Base-by-base conservation (phyloP, 1,284 basidiomycete genomes). In the Cystobasidiaceae sp. region DNA sequence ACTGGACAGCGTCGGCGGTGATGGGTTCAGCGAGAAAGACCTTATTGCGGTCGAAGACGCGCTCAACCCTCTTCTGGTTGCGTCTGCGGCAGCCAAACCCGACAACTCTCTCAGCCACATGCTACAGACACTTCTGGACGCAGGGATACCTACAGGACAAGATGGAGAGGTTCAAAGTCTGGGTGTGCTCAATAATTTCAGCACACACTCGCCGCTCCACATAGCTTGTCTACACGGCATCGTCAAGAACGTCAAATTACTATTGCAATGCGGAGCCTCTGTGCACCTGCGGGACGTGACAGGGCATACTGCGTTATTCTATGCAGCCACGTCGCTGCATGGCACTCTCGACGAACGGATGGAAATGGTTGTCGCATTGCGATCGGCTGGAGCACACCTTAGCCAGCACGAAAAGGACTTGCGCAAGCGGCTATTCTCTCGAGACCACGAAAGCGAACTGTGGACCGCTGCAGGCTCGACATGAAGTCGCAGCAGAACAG, bases 181-280 rank as follows among this genome's bases (percentile, higher is more conserved):
- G 25, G 62, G 72, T 5, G 52, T 71, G 7, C 69, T 74, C 19
- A 72, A 74, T 66, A 67, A 69, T 17, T 57, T 71, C 4, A 59
- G 67, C 2, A 86, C 87, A 6, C 81, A 85, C 61, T 85, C 88
- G 8, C 87, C 90, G 4, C 77, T 94, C 39, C 92, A 94, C 72
- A 82, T 87, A 21, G 90, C 91, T 2, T 84, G 87, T 41, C 75
- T 92, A 37, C 85, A 86, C 56, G 89, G 88, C 0, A 82, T 82
- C 68, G 69, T 77, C 0, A 76, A 75, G 5, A 83, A 84, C 54
- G 83, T 86, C 27, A 78, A 81, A 32, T 73, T 83, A 37, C 78
- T 96, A 33, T 80, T 96, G 33, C 80, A 84, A 66, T 84, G 84
- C 0, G 92, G 92, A 1, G 89, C 90, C 1, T 81, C 90, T n/a